A percentile compares a stretch with the other conserved stretches of the same genome.
phyloP scores from a whole-genome alignment of 2,329 filamentous ascomycete genomes.

The Phaeosphaeriaceae sp. region DNA sequence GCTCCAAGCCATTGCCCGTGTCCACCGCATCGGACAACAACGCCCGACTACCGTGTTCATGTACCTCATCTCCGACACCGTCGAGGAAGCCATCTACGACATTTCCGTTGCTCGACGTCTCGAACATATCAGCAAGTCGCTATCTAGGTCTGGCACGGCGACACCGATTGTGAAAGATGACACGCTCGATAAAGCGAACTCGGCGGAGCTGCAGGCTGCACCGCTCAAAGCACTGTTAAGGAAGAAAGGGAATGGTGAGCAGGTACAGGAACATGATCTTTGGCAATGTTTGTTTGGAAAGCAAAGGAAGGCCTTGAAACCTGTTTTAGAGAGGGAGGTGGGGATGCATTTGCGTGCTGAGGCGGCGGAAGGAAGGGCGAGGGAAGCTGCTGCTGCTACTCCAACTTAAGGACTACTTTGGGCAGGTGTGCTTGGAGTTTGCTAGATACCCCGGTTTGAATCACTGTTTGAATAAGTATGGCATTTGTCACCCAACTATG shows the following conservation, averaged over 20 bases:
- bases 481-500: background rate
- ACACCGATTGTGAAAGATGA: conserved; percentile 60
- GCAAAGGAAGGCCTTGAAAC: conserved; percentile 46
- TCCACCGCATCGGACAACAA: conserved; percentile 91
- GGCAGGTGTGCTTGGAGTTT: background rate
- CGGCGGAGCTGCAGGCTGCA: conserved; percentile 79
- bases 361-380: conserved; percentile 57
- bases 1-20: conserved; percentile 91
- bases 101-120: conserved; percentile 81
- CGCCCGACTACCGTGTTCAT: conserved; percentile 93
- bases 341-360: conserved; percentile 61
- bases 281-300: conserved; percentile 89
- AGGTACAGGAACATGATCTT: conserved; percentile 78
- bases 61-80: conserved; percentile 88
- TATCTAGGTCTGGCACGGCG: conserved; percentile 22
- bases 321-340: conserved; percentile 54
- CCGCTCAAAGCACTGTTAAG: conserved; percentile 75
- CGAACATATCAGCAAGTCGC: conserved; percentile 68
- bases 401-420: background rate
- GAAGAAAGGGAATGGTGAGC: conserved; percentile 76
- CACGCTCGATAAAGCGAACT: conserved; percentile 82
- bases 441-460: background rate
- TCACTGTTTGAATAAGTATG: background rate
- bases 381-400: background rate
- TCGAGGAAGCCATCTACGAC: conserved; percentile 91